These are phyloP conservation scores for Chytriomyces confervae DNA, from an alignment of 192 early-diverging fungal species.

Conservation along the genomic window DNA sequence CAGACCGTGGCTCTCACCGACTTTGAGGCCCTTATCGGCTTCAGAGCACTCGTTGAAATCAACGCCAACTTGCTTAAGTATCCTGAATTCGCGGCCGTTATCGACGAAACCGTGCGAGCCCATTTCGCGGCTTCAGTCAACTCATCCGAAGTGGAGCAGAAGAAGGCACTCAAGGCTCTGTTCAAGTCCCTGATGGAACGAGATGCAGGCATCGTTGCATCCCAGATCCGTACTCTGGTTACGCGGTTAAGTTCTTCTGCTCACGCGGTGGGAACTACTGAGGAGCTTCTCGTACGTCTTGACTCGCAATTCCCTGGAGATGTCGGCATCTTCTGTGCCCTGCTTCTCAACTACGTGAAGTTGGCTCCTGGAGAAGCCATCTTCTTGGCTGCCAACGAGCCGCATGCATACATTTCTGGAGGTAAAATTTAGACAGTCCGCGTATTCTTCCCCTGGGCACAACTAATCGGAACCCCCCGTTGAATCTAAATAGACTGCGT, in stretches of 20 bases:
- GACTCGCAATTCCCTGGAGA: slow-evolving; percentile 88
- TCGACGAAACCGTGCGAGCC: slow-evolving; percentile 59
- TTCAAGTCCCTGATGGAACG: slow-evolving; percentile 48
- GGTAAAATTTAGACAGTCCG: slow-evolving; percentile 46
- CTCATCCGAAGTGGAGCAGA: slow-evolving; percentile 46
- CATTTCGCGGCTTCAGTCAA: slow-evolving; percentile 41
- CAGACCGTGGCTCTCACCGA: slow-evolving; percentile 89
- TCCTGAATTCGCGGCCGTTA: slow-evolving; percentile 78
- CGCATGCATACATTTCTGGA: slow-evolving; percentile 94
- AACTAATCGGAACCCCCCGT: neutral
- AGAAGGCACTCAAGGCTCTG: slow-evolving; percentile 45
- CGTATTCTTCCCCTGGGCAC: neutral
- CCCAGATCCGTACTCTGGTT: slow-evolving; percentile 63
- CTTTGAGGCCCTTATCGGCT: slow-evolving; percentile 94
- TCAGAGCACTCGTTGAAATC: slow-evolving; percentile 85
- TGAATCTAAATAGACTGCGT: slow-evolving; percentile 73
- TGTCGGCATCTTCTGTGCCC: slow-evolving; percentile 85
- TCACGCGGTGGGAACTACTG: slow-evolving; percentile 30
- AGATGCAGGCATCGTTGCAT: slow-evolving; percentile 50
- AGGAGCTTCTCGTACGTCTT: slow-evolving; percentile 76
- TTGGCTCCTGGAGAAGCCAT: slow-evolving; percentile 87
- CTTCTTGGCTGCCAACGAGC: slow-evolving; percentile 95
- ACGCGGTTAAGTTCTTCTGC: slow-evolving; percentile 40
- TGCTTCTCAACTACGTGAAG: slow-evolving; percentile 87
- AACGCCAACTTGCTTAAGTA: slow-evolving; percentile 63